Base-by-base conservation (phyloP, 1,284 basidiomycete species). In the Ceratobasidium sp. region DNA sequence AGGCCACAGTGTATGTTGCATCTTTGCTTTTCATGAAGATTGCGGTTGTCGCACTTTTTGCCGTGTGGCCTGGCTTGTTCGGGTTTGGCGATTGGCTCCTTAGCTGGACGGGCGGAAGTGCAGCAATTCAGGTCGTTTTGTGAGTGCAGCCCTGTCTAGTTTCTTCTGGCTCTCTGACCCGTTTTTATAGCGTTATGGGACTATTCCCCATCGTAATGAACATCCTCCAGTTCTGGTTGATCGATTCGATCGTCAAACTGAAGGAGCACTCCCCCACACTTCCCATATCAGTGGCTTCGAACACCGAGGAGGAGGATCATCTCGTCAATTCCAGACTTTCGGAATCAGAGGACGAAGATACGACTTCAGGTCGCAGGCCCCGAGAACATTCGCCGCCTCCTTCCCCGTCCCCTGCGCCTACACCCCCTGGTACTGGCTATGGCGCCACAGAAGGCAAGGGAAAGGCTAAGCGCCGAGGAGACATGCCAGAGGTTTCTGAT, bases 171-270 rank as follows among this genome's bases (percentile, higher is more conserved):
- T 53, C 12, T 52, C 8, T 43, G 70, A 13, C 73, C 52, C n/a
- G 54, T 68, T 55, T 72, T 54, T 55, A 38, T 73, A 92, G 90
- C 75, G 89, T 89, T 38, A 96, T 98, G 92, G 93, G 94, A 68
- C 77, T 98, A 55, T 96, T 97, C 80, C 96, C 96, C 0, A 89
- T 96, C 71, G 82, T 90, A 69, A 97, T 97, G 94, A 98, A 95
- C 77, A 81, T 95, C 55, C 73, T 94, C 20, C 94, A 96, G 77
- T 93, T 93, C 81, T 93, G 91, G 91, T 80, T 92, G 56, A 92
- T 92, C 69, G 91, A 93, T 79, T 92, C 92, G 0, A 92, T 94
- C 71, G 90, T 94, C 76, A 93, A 92, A 77, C 68, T 71, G 10
- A 62, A 62, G 25, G 45, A 52, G 25, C 52, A 65, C 15, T 25